phyloP scores from a whole-genome alignment of 345 rosid species.

The Eucalyptus microcorys region DNA sequence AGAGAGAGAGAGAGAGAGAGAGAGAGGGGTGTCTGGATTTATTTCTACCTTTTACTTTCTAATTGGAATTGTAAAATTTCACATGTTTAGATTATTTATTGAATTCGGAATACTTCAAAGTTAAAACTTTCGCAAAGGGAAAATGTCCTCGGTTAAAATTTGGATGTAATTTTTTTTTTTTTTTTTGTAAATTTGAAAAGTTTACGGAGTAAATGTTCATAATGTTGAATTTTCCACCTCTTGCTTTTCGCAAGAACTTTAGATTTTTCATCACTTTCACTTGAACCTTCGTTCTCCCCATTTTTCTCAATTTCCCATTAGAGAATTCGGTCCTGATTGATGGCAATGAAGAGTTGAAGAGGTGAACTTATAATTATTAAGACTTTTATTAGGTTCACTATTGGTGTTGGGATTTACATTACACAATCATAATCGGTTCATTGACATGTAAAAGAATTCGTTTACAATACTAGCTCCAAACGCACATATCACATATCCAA shows the following conservation, averaged over 20 bases:
- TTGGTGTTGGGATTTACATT: neutral
- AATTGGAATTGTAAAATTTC: too few relatives aligned
- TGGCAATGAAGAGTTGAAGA: neutral
- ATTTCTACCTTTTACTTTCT: too few relatives aligned
- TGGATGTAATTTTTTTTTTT: too few relatives aligned
- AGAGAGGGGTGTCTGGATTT: too few relatives aligned
- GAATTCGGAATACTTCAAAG: too few relatives aligned
- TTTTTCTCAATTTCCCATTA: neutral
- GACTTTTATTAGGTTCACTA: neutral
- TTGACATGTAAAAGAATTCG: neutral
- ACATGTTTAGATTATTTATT: too few relatives aligned
- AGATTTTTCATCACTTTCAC: neutral
- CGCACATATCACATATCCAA: rapidly evolving
- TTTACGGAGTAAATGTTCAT: neutral
- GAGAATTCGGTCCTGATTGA: neutral
- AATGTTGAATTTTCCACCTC: too few relatives aligned
- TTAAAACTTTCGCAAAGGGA: too few relatives aligned
- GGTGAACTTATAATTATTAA: neutral
- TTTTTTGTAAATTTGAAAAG: too few relatives aligned
- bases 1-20: too few relatives aligned
- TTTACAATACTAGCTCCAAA: neutral
- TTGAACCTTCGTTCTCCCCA: neutral
- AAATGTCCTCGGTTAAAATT: too few relatives aligned
- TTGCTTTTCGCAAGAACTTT: rapidly evolving
- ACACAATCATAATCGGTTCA: neutral